A percentile compares a stretch with the other conserved stretches of the same genome.
phyloP scores from a whole-genome alignment of 306 rosid species.

The Macrotyloma uniflorum region DNA sequence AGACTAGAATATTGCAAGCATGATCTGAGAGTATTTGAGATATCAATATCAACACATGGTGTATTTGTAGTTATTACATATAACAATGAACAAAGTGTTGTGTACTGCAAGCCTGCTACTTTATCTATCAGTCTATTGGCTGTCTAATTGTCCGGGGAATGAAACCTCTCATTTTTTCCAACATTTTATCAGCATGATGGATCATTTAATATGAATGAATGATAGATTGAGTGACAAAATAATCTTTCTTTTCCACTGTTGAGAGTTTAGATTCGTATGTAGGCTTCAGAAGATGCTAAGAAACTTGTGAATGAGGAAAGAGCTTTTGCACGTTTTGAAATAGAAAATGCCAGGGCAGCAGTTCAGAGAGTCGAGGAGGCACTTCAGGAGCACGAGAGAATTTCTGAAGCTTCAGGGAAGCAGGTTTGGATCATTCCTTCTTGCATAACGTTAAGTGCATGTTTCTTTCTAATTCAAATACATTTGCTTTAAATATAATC shows the following conservation, averaged over 20 bases:
- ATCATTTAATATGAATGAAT: slow-evolving; percentile 11
- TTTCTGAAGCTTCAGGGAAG: slow-evolving; percentile 72
- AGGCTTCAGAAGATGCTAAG: slow-evolving; percentile 97
- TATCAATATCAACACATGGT: neutral
- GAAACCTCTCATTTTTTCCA: neutral
- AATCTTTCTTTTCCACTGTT: neutral
- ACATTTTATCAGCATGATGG: neutral
- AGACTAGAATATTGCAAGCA: neutral
- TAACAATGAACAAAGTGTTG: neutral
- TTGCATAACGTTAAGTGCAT: neutral
- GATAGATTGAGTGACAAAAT: neutral
- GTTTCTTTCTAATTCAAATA: neutral
- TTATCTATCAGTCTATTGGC: neutral
- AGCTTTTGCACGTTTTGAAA: slow-evolving; percentile 95
- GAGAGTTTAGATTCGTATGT: slow-evolving; percentile 41
- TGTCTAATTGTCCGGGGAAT: neutral
- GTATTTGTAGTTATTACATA: neutral
- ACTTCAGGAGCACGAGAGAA: slow-evolving; percentile 79
- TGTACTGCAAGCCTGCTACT: neutral
- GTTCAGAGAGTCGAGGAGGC: slow-evolving; percentile 92
- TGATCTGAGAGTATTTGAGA: neutral
- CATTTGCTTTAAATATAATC: slow-evolving; percentile 10
- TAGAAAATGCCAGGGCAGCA: slow-evolving; percentile 89
- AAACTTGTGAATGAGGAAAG: slow-evolving; percentile 88
- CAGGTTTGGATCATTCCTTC: slow-evolving; percentile 52